Percentiles rank a stretch among this genome's conserved stretches.
These are phyloP conservation scores for Sporothrix pallida DNA, from an alignment of 2,329 filamentous ascomycete species.

Conservation along the genomic window DNA sequence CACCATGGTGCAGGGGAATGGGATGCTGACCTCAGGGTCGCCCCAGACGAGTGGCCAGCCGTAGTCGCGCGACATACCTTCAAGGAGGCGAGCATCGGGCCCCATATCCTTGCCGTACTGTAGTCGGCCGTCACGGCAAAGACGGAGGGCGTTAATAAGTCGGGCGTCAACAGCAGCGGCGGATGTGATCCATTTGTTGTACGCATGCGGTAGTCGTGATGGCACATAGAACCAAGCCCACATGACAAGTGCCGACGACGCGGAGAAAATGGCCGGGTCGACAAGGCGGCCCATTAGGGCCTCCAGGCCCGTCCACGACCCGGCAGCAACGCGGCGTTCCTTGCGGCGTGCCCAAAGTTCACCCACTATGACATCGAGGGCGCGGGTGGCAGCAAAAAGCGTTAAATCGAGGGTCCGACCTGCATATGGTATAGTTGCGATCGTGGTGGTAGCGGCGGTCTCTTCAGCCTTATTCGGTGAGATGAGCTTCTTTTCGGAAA, in stretches of 20 bases:
- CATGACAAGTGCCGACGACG: slow-evolving; percentile 79
- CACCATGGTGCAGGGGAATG: slow-evolving; percentile 82
- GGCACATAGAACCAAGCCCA: slow-evolving; percentile 87
- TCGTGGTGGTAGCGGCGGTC: background rate
- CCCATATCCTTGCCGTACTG: slow-evolving; percentile 76
- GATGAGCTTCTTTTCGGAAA: background rate
- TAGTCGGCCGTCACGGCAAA: slow-evolving; percentile 66
- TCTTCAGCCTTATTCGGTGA: background rate
- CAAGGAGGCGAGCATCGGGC: slow-evolving; percentile 66
- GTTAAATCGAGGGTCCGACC: slow-evolving; percentile 83
- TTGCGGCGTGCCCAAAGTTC: slow-evolving; percentile 65
- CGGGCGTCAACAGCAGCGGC: slow-evolving; percentile 77
- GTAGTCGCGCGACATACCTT: slow-evolving; percentile 75
- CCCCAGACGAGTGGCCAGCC: slow-evolving; percentile 72
- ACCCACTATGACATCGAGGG: slow-evolving; percentile 72
- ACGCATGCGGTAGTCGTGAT: slow-evolving; percentile 70
- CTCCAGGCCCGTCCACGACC: slow-evolving; percentile 57
- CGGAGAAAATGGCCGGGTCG: slow-evolving; percentile 74
- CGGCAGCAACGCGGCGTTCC: slow-evolving; percentile 51
- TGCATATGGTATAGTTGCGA: slow-evolving; percentile 49
- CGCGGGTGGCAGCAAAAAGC: slow-evolving; percentile 75
- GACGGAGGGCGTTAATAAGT: slow-evolving; percentile 74
- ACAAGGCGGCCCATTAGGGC: slow-evolving; percentile 52
- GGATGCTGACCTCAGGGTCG: slow-evolving; percentile 70
- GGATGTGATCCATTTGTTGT: slow-evolving; percentile 81